A percentile compares a stretch with the other conserved stretches of the same genome.
Evolutionary conservation across 495 filamentous ascomycete genomes (phyloP).

Genomic region (Lophium mytilinum): DNA sequence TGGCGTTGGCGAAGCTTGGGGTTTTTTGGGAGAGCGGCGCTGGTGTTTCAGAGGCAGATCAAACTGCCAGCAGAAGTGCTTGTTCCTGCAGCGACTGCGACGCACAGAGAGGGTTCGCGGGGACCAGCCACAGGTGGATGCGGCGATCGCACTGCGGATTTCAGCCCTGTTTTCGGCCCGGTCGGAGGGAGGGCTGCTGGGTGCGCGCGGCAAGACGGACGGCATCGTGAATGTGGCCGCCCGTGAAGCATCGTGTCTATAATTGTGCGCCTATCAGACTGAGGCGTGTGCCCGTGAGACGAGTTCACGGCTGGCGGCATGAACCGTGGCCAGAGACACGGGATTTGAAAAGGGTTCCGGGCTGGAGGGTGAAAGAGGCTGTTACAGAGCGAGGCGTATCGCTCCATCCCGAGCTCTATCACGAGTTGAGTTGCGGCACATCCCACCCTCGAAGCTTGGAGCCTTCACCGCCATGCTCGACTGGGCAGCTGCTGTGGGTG

Average conservation of each 20-base stretch:
- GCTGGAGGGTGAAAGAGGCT: not conserved
- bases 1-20: slow-evolving; percentile 1
- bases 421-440: no score
- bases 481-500: no score
- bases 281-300: no score
- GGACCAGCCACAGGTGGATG: slow-evolving; percentile 15
- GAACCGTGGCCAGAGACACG: no score
- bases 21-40: not conserved
- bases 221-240: not conserved
- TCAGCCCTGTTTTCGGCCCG: no score
- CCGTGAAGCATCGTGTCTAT: not conserved
- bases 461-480: no score
- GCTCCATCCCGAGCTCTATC: no score
- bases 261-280: not conserved
- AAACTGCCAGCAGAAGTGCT: slow-evolving; percentile 20
- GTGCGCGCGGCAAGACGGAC: not conserved
- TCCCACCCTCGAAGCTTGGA: no score
- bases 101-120: slow-evolving; percentile 12
- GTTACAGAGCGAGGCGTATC: not conserved
- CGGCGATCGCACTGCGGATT: no score
- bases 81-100: slow-evolving; percentile 21
- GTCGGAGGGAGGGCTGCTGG: no score
- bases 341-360: no score
- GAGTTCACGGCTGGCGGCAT: no score
- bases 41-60: slow-evolving; percentile 22